Evolutionary conservation across 148 eudicot species (phyloP).

Genomic region (Chenopodium formosanum): DNA sequence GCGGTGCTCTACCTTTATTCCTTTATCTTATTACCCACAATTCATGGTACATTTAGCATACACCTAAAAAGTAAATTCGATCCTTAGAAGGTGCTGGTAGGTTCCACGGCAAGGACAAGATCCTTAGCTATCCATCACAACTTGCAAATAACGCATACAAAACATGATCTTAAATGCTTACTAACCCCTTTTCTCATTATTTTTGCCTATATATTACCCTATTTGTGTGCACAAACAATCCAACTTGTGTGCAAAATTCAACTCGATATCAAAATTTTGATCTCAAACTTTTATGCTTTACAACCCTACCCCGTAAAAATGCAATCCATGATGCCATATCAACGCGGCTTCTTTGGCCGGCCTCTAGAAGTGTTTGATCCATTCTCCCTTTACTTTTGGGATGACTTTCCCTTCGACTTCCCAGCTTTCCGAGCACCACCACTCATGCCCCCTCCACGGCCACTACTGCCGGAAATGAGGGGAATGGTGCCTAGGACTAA

Average conservation of each 20-base stretch:
- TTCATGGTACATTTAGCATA: not conserved
- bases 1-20: not conserved
- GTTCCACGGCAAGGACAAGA: not conserved
- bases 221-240: not conserved
- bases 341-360: slow-evolving; percentile 25
- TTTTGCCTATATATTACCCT: not conserved
- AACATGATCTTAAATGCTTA: not conserved
- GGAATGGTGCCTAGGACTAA: not conserved
- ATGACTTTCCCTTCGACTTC: slow-evolving; percentile 25
- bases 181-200: not conserved
- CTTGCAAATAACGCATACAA: not conserved
- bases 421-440: slow-evolving; percentile 9
- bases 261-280: not conserved
- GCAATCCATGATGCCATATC: slow-evolving; percentile 20
- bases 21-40: slow-evolving; percentile 1
- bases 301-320: slow-evolving; percentile 4
- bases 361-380: slow-evolving; percentile 31
- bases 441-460: slow-evolving; percentile 10
- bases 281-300: not conserved
- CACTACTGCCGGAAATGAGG: slow-evolving; percentile 1
- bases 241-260: not conserved
- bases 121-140: not conserved
- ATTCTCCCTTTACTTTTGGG: slow-evolving; percentile 36
- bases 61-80: slow-evolving; percentile 8
- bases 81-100: not conserved